Evolutionary conservation across 2,329 filamentous ascomycete genomes (phyloP), one percentile per base, ranked within the genome.

Genomic region (Ophiostoma tasmaniense): DNA sequence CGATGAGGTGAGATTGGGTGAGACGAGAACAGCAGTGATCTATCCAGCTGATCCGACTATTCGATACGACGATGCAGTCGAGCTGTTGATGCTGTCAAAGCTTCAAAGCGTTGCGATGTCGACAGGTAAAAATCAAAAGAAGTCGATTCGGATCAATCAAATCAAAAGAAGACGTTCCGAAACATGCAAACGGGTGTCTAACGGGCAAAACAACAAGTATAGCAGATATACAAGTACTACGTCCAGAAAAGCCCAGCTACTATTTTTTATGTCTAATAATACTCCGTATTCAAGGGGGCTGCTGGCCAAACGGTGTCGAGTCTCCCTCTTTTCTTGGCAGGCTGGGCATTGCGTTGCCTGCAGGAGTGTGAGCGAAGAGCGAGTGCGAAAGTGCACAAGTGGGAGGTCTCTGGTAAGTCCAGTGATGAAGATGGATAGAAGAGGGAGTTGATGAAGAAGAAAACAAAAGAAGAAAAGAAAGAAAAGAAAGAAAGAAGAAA

Each of bases 321-420:
- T 20, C n/a, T 61, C 55, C 55, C 55, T 61, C 55, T 61, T 61
- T 30, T 61, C 55, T 61, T 61, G 55, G 55, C 55, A 30, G 11
- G 25, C 55, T 61, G 55, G 50, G 50, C 50, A 55, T 30, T 61
- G 55, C 55, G 55, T 59, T 30, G 25, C 22, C 55, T 59, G 55
- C 50, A 55, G 50, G 11, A 55, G 42, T 13, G 11, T 11, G 33
- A 33, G 33, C 33, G 8, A 39, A 50, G 45, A 20, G 6, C n/a
- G 22, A 25, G n/a, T 17, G 22, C 50, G 3, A 25, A 55, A 55
- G 50, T 55, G 50, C 22, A 55, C 50, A 55, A 55, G 50, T 55
- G 22, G 22, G 50, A 20, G 42, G 50, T 55, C 50, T 55, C 50
- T n/a, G n/a, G 25, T 25, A 55, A 55, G 8, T 55, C n/a, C 50